These are phyloP conservation scores for Solanum piurae DNA, from an alignment of 257 asterid species.

Conservation along the genomic window DNA sequence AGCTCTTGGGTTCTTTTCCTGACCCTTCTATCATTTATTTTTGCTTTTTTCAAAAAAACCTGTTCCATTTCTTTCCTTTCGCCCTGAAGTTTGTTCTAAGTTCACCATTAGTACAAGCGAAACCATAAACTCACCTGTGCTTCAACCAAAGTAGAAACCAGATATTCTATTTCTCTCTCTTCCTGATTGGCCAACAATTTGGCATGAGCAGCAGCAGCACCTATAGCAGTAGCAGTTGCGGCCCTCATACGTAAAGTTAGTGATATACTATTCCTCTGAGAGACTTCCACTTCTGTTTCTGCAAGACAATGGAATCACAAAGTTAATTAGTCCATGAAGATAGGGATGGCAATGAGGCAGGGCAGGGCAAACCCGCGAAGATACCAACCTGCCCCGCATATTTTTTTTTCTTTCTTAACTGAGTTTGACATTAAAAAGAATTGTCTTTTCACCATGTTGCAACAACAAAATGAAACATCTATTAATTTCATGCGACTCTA, in stretches of 20 bases:
- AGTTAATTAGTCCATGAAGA: background rate
- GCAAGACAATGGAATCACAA: conserved; percentile 5
- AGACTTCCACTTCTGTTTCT: conserved; percentile 27
- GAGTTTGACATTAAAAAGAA: background rate
- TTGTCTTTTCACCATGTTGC: conserved; percentile 17
- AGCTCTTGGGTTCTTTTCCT: background rate
- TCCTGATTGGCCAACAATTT: conserved; percentile 85
- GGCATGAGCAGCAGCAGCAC: conserved; percentile 89
- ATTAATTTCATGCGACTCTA: background rate
- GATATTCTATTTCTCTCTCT: conserved; percentile 67
- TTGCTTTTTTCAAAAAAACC: background rate
- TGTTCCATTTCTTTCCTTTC: background rate
- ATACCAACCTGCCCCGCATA: background rate
- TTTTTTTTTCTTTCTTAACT: background rate
- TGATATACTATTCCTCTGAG: conserved; percentile 43
- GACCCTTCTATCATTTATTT: background rate
- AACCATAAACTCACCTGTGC: conserved; percentile 43
- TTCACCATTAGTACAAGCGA: background rate
- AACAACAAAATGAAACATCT: background rate
- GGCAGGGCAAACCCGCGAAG: background rate
- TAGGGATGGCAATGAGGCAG: background rate
- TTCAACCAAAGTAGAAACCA: conserved; percentile 59
- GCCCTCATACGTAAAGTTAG: conserved; percentile 65
- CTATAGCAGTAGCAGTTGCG: conserved; percentile 84
- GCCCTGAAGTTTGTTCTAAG: background rate